phyloP scores from a whole-genome alignment of 2,329 filamentous ascomycete genomes.

The Xylaria sp. region DNA sequence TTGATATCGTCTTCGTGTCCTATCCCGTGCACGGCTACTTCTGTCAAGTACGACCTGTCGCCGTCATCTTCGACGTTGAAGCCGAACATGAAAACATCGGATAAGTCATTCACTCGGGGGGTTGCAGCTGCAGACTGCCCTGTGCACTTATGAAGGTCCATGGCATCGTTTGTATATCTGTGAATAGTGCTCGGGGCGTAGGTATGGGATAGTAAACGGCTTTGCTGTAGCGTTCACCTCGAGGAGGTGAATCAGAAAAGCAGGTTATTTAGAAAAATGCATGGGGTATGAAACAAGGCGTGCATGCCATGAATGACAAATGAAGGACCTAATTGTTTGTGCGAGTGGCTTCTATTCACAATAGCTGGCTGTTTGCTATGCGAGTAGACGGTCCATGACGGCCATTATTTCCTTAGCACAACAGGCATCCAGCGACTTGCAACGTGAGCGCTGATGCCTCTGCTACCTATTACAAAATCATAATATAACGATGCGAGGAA shows the following conservation, averaged over 20 bases:
- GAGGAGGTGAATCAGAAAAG: neutral
- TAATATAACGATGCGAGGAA: neutral
- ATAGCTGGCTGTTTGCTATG: neutral
- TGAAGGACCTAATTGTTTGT: neutral
- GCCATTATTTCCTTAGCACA: neutral
- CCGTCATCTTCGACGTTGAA: constrained; percentile 48
- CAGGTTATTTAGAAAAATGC: neutral
- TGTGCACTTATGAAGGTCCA: constrained; percentile 29
- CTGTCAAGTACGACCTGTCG: constrained; percentile 45
- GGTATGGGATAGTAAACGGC: neutral
- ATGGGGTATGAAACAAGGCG: neutral
- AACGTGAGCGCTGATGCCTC: neutral
- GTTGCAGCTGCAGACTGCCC: constrained; percentile 4
- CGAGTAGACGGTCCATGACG: neutral
- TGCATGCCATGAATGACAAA: neutral
- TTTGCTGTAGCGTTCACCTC: neutral
- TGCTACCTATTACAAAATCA: neutral
- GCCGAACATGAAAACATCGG: constrained; percentile 48
- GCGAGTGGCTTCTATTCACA: neutral
- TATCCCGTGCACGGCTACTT: constrained; percentile 43
- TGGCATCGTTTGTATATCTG: constrained; percentile 11
- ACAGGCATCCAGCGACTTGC: neutral
- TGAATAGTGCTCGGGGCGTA: neutral
- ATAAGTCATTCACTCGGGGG: constrained; percentile 16
- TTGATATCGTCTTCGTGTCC: constrained; percentile 45